Evolutionary conservation across 129 eudicot species (phyloP).

Genomic region (Apium graveolens): DNA sequence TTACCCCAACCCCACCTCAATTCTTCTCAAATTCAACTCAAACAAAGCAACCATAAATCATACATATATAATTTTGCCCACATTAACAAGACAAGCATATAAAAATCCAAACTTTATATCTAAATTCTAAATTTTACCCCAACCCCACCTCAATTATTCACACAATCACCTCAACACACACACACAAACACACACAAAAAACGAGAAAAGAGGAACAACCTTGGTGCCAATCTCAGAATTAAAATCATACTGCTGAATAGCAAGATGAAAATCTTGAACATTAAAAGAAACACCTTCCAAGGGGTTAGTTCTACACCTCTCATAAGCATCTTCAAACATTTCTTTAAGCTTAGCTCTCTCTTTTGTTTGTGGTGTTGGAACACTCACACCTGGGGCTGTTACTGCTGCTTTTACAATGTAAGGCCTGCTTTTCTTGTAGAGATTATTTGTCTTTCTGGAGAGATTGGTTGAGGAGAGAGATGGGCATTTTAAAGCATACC

Average conservation of each 20-base stretch:
- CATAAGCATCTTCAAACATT: constrained; percentile 67
- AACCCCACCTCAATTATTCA: neutral
- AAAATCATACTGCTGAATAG: constrained; percentile 51
- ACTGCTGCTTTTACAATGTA: constrained; percentile 19
- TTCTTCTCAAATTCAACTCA: neutral
- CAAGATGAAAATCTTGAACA: constrained; percentile 50
- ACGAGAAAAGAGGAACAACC: constrained; percentile 16
- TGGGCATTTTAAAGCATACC: neutral
- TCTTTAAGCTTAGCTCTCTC: constrained; percentile 56
- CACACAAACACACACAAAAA: neutral
- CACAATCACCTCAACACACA: neutral
- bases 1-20: neutral
- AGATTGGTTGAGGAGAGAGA: neutral
- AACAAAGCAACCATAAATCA: neutral
- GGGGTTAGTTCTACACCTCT: constrained; percentile 58
- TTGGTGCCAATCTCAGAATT: constrained; percentile 66
- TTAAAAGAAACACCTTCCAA: constrained; percentile 64
- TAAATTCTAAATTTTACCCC: neutral
- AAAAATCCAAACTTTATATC: neutral
- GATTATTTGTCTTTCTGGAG: constrained; percentile 14
- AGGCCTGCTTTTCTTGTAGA: neutral
- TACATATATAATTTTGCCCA: neutral
- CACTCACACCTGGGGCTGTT: constrained; percentile 14
- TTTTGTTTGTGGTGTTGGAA: constrained; percentile 55
- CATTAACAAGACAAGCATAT: too few relatives aligned